Evolutionary conservation across 495 filamentous ascomycete species (phyloP).

Genomic region (Hypoxylon crocopeplum): DNA sequence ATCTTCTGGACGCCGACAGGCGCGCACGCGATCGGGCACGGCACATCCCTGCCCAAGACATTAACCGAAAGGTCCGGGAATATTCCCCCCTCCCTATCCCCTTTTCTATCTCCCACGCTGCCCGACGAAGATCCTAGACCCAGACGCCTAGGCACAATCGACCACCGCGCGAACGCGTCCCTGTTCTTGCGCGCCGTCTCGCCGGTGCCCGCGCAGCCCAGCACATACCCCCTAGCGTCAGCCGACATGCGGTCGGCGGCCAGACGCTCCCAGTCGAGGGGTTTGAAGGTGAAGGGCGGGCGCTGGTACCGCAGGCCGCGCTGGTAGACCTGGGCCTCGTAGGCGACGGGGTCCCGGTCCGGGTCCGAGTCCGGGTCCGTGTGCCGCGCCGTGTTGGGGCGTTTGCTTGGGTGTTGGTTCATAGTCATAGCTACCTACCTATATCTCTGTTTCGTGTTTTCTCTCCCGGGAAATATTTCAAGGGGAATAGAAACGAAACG

Average conservation of each 20-base stretch:
- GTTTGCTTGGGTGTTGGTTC: slow-evolving; percentile 5
- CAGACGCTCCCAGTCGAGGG: slow-evolving; percentile 44
- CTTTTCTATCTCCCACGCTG: too few relatives aligned
- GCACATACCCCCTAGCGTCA: slow-evolving; percentile 46
- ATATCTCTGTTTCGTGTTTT: too few relatives aligned
- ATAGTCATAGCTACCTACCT: neutral
- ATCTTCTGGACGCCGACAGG: slow-evolving; percentile 56
- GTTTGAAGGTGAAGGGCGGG: slow-evolving; percentile 45
- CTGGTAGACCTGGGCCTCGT: slow-evolving; percentile 42
- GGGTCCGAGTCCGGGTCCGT: slow-evolving; percentile 1
- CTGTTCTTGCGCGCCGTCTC: slow-evolving; percentile 50
- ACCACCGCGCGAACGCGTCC: slow-evolving; percentile 50
- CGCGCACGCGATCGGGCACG: slow-evolving; percentile 38
- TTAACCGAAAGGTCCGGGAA: slow-evolving; percentile 13
- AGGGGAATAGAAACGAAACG: too few relatives aligned
- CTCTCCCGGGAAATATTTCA: too few relatives aligned
- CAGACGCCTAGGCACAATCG: slow-evolving; percentile 45
- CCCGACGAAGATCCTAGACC: too few relatives aligned
- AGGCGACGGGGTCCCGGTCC: slow-evolving; percentile 32
- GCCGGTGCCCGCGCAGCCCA: slow-evolving; percentile 47
- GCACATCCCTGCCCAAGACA: slow-evolving; percentile 14
- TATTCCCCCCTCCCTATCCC: slow-evolving; percentile 11
- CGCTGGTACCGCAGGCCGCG: slow-evolving; percentile 43
- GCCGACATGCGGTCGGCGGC: slow-evolving; percentile 43
- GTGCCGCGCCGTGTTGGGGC: slow-evolving; percentile 5